phyloP scores from a whole-genome alignment of 257 asterid genomes.

The Ballota nigra region DNA sequence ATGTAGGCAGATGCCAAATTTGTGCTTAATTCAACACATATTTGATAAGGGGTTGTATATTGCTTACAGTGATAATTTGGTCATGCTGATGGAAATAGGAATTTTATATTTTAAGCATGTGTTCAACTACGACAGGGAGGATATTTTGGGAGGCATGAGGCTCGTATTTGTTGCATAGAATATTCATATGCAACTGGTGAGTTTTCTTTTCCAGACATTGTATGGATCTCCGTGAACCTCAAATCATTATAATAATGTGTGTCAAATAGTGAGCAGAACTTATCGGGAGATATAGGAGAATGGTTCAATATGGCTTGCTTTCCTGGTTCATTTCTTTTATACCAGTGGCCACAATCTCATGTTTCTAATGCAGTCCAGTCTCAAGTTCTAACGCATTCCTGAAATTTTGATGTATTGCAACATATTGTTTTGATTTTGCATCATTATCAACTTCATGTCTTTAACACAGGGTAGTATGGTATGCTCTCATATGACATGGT shows the following conservation, averaged over 20 bases:
- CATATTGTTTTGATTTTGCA: not conserved
- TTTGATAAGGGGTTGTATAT: not conserved
- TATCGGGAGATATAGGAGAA: no score
- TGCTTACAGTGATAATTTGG: not conserved
- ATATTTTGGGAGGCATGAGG: slow-evolving; percentile 67
- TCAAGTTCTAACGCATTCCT: not conserved
- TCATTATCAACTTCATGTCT: not conserved
- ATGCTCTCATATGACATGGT: not conserved
- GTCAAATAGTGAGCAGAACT: no score
- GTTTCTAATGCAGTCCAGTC: no score
- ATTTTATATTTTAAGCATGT: slow-evolving; percentile 50
- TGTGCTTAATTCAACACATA: not conserved
- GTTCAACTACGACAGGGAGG: slow-evolving; percentile 65
- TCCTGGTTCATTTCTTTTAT: not conserved
- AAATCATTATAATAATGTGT: no score
- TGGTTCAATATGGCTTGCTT: not conserved
- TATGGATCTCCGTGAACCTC: no score
- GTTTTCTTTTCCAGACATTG: no score
- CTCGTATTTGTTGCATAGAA: slow-evolving; percentile 81
- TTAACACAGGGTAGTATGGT: not conserved
- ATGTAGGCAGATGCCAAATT: not conserved
- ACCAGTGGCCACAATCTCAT: not conserved
- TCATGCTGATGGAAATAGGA: not conserved
- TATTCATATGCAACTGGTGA: slow-evolving; percentile 80
- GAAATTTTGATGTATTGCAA: not conserved